Conservation (phyloP, 495 filamentous ascomycete genomes). For the Pseudevernia furfuracea region DNA sequence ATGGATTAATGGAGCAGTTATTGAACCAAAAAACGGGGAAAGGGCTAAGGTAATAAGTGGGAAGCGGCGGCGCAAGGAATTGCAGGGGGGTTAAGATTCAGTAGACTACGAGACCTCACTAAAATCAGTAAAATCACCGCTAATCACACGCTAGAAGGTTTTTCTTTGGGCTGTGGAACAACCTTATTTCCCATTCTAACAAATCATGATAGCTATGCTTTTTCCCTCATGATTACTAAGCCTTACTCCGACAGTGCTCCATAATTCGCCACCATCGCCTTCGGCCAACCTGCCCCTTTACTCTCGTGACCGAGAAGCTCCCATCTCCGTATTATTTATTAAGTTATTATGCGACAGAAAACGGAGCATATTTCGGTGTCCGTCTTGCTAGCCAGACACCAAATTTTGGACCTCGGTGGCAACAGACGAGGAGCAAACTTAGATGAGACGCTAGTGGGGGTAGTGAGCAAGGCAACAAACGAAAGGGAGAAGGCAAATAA, state of each 20-base stretch:
- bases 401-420: background rate
- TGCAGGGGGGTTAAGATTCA: background rate
- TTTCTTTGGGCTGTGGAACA: constrained; percentile 14
- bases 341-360: background rate
- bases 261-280: background rate
- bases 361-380: background rate
- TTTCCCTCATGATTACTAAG: background rate
- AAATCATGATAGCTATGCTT: background rate
- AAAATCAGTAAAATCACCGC: background rate
- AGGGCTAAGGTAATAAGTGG: constrained; percentile 6
- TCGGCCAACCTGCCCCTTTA: background rate
- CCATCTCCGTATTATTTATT: background rate
- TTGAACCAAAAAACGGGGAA: background rate
- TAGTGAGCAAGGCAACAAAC: background rate
- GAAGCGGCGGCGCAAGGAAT: constrained; percentile 7
- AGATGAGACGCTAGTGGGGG: background rate
- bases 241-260: background rate
- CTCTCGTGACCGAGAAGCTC: background rate
- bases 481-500: background rate
- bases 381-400: background rate
- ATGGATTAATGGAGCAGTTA: constrained; percentile 3
- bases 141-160: constrained; percentile 9
- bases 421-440: constrained; percentile 4
- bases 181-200: constrained; percentile 10
- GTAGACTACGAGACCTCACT: too few relatives aligned